These are phyloP conservation scores for Neoascochyta sp. DNA, from an alignment of 2,329 filamentous ascomycete genomes.

Conservation along the genomic window DNA sequence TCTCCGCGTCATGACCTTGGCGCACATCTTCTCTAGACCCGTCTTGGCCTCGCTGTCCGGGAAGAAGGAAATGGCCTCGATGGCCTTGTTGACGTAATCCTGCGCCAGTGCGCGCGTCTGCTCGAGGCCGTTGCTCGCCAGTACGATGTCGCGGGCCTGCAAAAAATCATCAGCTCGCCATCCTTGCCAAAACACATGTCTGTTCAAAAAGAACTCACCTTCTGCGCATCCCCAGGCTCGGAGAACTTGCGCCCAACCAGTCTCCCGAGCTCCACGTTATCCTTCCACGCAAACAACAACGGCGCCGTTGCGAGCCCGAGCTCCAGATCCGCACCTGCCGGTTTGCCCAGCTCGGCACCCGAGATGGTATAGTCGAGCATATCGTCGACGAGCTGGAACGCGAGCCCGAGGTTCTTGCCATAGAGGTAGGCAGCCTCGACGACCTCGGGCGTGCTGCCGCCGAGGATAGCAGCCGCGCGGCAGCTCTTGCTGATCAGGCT, in stretches of 20 bases:
- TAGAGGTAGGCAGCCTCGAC: conserved; percentile 91
- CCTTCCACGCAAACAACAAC: conserved; percentile 91
- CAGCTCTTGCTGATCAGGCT: conserved; percentile 96
- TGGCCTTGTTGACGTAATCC: conserved; percentile 84
- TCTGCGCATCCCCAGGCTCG: conserved; percentile 75
- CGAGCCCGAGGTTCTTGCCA: conserved; percentile 87
- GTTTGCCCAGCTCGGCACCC: conserved; percentile 84
- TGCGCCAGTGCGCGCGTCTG: conserved; percentile 87
- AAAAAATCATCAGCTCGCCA: conserved; percentile 18
- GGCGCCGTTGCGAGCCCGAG: conserved; percentile 91
- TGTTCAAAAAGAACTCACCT: conserved; percentile 56
- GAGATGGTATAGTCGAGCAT: conserved; percentile 94
- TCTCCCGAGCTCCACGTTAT: conserved; percentile 75
- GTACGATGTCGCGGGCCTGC: conserved; percentile 82
- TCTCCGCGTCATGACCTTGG: conserved; percentile 82
- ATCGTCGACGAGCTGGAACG: conserved; percentile 96
- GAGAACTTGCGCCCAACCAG: conserved; percentile 90
- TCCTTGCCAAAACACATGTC: background rate
- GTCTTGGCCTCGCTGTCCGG: conserved; percentile 94
- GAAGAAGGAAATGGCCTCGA: conserved; percentile 76
- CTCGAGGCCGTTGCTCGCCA: conserved; percentile 79
- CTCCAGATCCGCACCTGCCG: conserved; percentile 89
- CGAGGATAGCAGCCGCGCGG: conserved; percentile 81
- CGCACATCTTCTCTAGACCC: conserved; percentile 87
- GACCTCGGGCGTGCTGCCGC: conserved; percentile 69